phyloP scores from a whole-genome alignment of 2,329 filamentous ascomycete genomes.

The Pseudonectria foliicola region DNA sequence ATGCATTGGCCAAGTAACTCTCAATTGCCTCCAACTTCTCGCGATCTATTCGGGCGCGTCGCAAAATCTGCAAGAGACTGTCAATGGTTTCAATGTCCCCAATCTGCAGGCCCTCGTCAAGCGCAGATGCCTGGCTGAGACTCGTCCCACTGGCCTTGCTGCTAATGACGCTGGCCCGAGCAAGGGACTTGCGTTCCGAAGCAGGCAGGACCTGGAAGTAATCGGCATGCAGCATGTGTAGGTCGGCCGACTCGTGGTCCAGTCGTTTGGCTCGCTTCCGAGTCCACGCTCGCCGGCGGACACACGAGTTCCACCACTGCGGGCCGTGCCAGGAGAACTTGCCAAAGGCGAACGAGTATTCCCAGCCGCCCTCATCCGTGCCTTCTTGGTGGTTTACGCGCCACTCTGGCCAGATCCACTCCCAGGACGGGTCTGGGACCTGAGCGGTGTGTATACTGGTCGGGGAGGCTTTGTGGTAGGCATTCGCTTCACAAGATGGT shows the following conservation, averaged over 20 bases:
- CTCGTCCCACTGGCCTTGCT: constrained; percentile 30
- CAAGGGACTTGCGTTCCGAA: constrained; percentile 29
- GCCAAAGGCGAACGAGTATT: constrained; percentile 86
- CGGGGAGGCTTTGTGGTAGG: constrained; percentile 50
- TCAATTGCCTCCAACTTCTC: constrained; percentile 83
- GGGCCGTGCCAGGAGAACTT: constrained; percentile 81
- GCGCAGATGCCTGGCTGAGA: constrained; percentile 27
- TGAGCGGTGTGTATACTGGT: constrained; percentile 77
- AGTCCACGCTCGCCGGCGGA: constrained; percentile 83
- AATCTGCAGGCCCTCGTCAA: constrained; percentile 49
- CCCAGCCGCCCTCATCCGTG: constrained; percentile 83
- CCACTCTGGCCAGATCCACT: constrained; percentile 72
- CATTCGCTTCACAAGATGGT: constrained; percentile 45
- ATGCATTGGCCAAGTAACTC: constrained; percentile 71
- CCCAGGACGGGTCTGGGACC: constrained; percentile 90
- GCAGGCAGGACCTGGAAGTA: constrained; percentile 70
- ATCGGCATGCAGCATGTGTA: constrained; percentile 63
- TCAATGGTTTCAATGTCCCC: constrained; percentile 55
- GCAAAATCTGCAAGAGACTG: constrained; percentile 61
- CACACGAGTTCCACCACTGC: constrained; percentile 91
- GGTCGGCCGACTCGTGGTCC: constrained; percentile 40
- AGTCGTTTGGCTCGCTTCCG: constrained; percentile 61
- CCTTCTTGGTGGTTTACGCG: constrained; percentile 64
- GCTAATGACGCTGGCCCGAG: constrained; percentile 28
- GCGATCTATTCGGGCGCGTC: constrained; percentile 69